Percentiles rank a stretch among this genome's conserved stretches.
Conservation (phyloP, 352 stramenopile species). For the Globisporangium iwayamae region DNA sequence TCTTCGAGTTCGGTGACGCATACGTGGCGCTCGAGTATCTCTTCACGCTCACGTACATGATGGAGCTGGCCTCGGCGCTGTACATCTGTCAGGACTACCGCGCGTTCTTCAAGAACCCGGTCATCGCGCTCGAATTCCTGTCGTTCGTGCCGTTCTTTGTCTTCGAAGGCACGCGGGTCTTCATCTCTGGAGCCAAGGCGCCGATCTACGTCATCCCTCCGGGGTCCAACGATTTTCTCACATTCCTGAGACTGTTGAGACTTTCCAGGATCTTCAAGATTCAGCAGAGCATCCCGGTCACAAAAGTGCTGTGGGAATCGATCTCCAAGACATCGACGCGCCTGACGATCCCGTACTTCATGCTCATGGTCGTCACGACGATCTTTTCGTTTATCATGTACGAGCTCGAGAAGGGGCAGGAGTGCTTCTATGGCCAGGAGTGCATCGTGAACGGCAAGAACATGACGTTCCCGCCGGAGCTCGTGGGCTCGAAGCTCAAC, state of each 20-base stretch:
- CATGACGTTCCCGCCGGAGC: constrained; percentile 50
- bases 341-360: constrained; percentile 76
- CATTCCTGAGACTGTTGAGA: constrained; percentile 51
- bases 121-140: constrained; percentile 57
- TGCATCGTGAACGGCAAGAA: constrained; percentile 59
- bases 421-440: constrained; percentile 70
- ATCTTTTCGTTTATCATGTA: constrained; percentile 81
- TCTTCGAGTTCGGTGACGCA: constrained; percentile 55
- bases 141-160: constrained; percentile 74
- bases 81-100: constrained; percentile 37
- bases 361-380: constrained; percentile 70
- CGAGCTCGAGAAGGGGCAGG: constrained; percentile 70
- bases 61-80: constrained; percentile 43
- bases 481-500: constrained; percentile 42
- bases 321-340: constrained; percentile 80
- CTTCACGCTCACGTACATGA: constrained; percentile 62
- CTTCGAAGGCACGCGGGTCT: constrained; percentile 40
- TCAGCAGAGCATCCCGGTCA: constrained; percentile 74
- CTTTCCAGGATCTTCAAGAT: constrained; percentile 79
- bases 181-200: constrained; percentile 16
- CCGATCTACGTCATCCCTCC: constrained; percentile 70
- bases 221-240: constrained; percentile 56
- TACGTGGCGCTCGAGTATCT: constrained; percentile 63
- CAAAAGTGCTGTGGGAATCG: constrained; percentile 69
- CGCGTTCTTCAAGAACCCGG: constrained; percentile 61